Evolutionary conservation across 2,329 filamentous ascomycete genomes (phyloP), one percentile per base, ranked within the genome.

Genomic region (Colletotrichum sidae): DNA sequence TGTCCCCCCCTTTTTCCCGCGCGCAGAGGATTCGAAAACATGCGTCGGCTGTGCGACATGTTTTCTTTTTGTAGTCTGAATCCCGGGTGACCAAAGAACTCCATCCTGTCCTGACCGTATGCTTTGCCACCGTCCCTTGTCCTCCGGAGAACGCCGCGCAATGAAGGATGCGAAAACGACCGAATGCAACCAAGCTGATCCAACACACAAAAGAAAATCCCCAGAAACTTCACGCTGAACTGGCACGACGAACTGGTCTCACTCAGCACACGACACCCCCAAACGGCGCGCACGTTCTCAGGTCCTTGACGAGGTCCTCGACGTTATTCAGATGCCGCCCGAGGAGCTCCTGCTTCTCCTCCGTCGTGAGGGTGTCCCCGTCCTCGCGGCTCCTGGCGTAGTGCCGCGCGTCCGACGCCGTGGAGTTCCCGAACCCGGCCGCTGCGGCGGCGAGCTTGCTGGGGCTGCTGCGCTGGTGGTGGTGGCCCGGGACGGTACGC

Each of bases 251-350:
- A 59, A 38, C 45, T 42, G n/a, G 4, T 10, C 53, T 54, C 45
- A 87, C 53, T 54, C 45, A 87, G 67, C 79, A 83, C 62, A 88
- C 77, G 6, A 83, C 85, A 6, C 89, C 85, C 6, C 88, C 90
- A 80, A 93, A 93, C 0, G 93, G 91, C 51, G 91, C 90, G 70
- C 88, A 92, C 75, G 92, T 92, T 69, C 90, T 88, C 71, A 97
- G 79, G 77, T 97, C 93, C 75, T 92, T 89, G 58, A 97, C 92
- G 65, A 97, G 83, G 71, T 94, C 92, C 68, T 94, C 92, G 34
- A 96, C 92, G 73, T 92, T 96, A 76, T 86, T 91, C 73, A 97
- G 82, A 76, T 96, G 92, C 69, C 88, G 85, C 47, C 91, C 92
- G 44, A 97, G 81, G 76, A 96, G 79, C 55, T 84, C 84, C 80